Evolutionary conservation across 306 rosid genomes (phyloP).

Genomic region (Glycine soja): DNA sequence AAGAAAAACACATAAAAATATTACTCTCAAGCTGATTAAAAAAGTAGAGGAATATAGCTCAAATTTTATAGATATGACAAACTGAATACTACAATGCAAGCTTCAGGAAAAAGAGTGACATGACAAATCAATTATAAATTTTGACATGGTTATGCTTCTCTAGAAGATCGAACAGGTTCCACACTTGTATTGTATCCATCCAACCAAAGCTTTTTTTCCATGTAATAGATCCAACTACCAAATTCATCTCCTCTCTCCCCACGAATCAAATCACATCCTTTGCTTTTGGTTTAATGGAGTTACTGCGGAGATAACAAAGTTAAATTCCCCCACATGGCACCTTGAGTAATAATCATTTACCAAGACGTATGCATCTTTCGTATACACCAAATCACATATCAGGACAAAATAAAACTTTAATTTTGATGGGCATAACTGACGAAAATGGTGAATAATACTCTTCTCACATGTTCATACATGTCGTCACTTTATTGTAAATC

Average conservation of each 20-base stretch:
- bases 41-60: not conserved
- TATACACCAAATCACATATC: no score
- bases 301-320: conserved; percentile 10
- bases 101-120: conserved; percentile 46
- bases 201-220: conserved; percentile 33
- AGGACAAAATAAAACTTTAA: not conserved
- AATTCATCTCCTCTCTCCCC: conserved; percentile 5
- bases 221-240: conserved; percentile 8
- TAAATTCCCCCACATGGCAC: conserved; percentile 36
- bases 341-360: conserved; percentile 18
- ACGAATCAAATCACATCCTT: conserved; percentile 4
- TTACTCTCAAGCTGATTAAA: not conserved
- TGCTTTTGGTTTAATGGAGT: conserved; percentile 25
- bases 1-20: not conserved
- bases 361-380: not conserved
- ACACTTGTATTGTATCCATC: conserved; percentile 42
- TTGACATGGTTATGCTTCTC: conserved; percentile 61
- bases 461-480: not conserved
- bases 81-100: conserved; percentile 18
- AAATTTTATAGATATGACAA: not conserved
- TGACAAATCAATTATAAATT: conserved; percentile 48
- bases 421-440: not conserved
- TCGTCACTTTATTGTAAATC: not conserved
- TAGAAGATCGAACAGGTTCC: conserved; percentile 68
- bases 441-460: not conserved